Evolutionary conservation across 805 yeast genomes (phyloP), one percentile per base, ranked within the genome.

Genomic region (Jamesozyma gamospora): DNA sequence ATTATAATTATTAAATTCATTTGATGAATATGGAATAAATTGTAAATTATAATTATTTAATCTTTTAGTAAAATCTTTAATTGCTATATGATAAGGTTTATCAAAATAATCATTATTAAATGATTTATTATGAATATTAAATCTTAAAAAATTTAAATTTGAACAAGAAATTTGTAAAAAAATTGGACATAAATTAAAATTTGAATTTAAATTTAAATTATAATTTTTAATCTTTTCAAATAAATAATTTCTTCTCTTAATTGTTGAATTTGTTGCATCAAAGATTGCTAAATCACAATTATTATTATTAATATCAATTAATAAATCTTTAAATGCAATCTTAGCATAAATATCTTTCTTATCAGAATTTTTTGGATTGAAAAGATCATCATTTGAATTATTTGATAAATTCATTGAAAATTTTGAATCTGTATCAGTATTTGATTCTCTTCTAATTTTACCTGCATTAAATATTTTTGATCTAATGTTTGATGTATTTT

Each of bases 401-500:
- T 50, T 51, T 4, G 67, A 55, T 42, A 54, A 35, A 36, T 50
- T 46, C 50, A 46, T 46, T 28, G 52, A 35, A 9, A 28, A 27
- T 4, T 47, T 37, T 32, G 41, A 35, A 41, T 43, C 12, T 35
- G 36, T 39, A 14, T 43, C n/a, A n/a, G n/a, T 43, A 31, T 71
- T 71, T 49, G 74, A 71, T 49, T 67, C 71, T 49, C 90, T 64
- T 58, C 90, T 66, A 4, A 82, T 75, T 50, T 76, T 74, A 2
- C 90, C 90, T 15, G 84, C 90, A 52, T 82, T 82, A 63, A 79
- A 82, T 4, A 78, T 77, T 32, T 55, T 53, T 34, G 65, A 62
- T 29, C 65, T 60, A 43, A 64, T 44, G 30, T 44, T 42, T 18
- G 43, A 41, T 1, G 60, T 55, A 1, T 39, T 21, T 13, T 46